Evolutionary conservation across 2,329 filamentous ascomycete genomes (phyloP).

Genomic region (Tolypocladium endophyticum): DNA sequence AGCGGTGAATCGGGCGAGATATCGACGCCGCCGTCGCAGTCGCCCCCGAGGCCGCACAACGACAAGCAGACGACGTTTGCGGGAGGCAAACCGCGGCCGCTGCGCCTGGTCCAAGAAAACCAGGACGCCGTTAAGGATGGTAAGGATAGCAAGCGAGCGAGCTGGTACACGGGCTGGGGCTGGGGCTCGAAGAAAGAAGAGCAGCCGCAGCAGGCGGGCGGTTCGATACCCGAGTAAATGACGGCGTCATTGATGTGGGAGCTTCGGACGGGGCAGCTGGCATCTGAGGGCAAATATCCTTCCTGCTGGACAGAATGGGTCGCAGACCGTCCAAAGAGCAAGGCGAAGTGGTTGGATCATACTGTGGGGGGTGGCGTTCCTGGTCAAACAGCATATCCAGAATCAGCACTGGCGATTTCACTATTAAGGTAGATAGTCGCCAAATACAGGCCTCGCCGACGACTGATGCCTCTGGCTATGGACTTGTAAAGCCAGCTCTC

Average conservation of each 20-base stretch:
- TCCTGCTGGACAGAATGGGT: background rate
- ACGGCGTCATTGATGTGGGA: background rate
- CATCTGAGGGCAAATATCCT: background rate
- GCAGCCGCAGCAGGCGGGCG: slow-evolving; percentile 12
- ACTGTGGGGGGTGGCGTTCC: background rate
- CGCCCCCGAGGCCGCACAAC: slow-evolving; percentile 38
- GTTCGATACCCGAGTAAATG: slow-evolving; percentile 23
- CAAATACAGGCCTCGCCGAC: background rate
- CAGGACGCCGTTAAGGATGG: slow-evolving; percentile 37
- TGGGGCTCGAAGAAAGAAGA: slow-evolving; percentile 41
- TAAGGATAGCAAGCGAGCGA: slow-evolving; percentile 47
- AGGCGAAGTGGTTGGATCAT: slow-evolving; percentile 1
- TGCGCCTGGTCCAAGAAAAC: slow-evolving; percentile 80
- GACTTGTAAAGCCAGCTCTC: background rate
- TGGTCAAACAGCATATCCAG: background rate
- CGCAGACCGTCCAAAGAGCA: background rate
- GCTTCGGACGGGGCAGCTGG: background rate
- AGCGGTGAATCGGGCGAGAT: slow-evolving; percentile 54
- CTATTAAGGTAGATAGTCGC: slow-evolving; percentile 1
- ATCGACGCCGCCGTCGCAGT: slow-evolving; percentile 37
- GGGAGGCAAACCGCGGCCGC: slow-evolving; percentile 66
- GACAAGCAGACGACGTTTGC: slow-evolving; percentile 49
- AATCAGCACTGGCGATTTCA: slow-evolving; percentile 1
- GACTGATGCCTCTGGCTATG: background rate
- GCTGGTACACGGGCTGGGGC: slow-evolving; percentile 53